Percentiles rank a stretch among this genome's conserved stretches.
phyloP scores from a whole-genome alignment of 768 basidiomycete species.

The Lactarius hatsudake region DNA sequence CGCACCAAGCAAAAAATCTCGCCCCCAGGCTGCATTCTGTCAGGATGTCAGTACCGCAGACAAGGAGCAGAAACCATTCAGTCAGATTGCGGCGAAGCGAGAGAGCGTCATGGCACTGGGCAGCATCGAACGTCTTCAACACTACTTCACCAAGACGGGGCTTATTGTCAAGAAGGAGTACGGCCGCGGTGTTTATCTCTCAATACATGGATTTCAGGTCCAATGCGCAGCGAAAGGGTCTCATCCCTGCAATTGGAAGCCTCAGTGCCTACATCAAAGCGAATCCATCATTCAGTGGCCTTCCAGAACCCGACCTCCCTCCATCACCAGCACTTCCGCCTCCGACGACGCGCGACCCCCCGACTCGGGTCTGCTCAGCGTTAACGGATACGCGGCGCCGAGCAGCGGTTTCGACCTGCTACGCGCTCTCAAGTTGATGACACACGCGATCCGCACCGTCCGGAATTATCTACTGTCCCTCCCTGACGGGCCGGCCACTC shows the following conservation, averaged over 20 bases:
- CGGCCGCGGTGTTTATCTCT: constrained; percentile 33
- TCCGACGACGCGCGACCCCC: background rate
- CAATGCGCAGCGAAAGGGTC: constrained; percentile 51
- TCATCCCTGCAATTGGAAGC: constrained; percentile 77
- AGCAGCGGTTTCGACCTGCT: constrained; percentile 56
- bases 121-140: constrained; percentile 94
- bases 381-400: constrained; percentile 8
- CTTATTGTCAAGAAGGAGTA: constrained; percentile 68
- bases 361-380: constrained; percentile 16
- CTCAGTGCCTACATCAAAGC: constrained; percentile 32
- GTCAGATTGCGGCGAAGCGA: constrained; percentile 85
- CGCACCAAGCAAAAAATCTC: constrained; percentile 46
- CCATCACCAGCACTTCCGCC: constrained; percentile 45
- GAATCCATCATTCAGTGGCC: constrained; percentile 42
- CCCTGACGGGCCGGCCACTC: constrained; percentile 19
- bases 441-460: constrained; percentile 75
- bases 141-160: constrained; percentile 90
- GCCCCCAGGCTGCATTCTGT: constrained; percentile 77
- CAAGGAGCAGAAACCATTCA: constrained; percentile 82
- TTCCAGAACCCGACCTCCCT: constrained; percentile 59
- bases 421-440: constrained; percentile 70
- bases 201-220: constrained; percentile 35
- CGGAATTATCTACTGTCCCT: constrained; percentile 68
- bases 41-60: constrained; percentile 67
- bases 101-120: constrained; percentile 92